Percentiles rank a stretch among this genome's conserved stretches.
Conservation (phyloP, 768 basidiomycete genomes). For the Dioszegia aurantiaca region DNA sequence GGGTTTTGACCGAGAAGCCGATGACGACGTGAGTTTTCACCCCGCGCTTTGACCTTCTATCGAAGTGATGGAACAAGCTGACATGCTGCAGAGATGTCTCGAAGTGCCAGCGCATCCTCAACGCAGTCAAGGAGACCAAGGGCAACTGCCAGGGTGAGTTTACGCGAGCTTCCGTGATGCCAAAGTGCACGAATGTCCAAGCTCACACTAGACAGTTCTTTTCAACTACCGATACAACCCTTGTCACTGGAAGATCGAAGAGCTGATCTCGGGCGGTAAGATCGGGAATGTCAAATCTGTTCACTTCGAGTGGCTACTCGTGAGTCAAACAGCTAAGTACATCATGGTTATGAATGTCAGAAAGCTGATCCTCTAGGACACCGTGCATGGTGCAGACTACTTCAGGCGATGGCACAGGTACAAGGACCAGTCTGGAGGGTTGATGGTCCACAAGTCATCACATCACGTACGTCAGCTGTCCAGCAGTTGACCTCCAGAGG, state of each 20-base stretch:
- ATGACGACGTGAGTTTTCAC: conserved; percentile 56
- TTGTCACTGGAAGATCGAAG: conserved; percentile 58
- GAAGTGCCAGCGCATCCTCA: conserved; percentile 57
- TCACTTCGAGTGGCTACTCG: conserved; percentile 60
- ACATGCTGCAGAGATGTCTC: conserved; percentile 51
- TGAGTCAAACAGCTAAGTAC: conserved; percentile 13
- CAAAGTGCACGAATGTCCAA: conserved; percentile 35
- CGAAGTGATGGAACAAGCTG: conserved; percentile 1
- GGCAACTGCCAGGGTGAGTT: conserved; percentile 40
- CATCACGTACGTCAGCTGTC: conserved; percentile 36
- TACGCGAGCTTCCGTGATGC: neutral
- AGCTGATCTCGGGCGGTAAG: conserved; percentile 56
- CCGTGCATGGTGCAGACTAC: conserved; percentile 60
- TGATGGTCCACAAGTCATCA: conserved; percentile 47
- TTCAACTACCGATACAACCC: conserved; percentile 55
- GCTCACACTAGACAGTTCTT: conserved; percentile 37
- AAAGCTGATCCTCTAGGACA: conserved; percentile 48
- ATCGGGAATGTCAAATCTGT: conserved; percentile 59
- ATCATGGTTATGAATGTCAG: neutral
- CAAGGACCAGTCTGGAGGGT: conserved; percentile 42
- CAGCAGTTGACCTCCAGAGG: too few species aligned
- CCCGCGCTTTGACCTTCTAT: too few species aligned
- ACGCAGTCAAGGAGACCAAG: conserved; percentile 56
- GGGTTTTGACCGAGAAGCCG: conserved; percentile 60
- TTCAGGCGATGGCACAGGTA: conserved; percentile 59